Conservation (phyloP, 2,329 filamentous ascomycete species). For the Xylaria sp. region DNA sequence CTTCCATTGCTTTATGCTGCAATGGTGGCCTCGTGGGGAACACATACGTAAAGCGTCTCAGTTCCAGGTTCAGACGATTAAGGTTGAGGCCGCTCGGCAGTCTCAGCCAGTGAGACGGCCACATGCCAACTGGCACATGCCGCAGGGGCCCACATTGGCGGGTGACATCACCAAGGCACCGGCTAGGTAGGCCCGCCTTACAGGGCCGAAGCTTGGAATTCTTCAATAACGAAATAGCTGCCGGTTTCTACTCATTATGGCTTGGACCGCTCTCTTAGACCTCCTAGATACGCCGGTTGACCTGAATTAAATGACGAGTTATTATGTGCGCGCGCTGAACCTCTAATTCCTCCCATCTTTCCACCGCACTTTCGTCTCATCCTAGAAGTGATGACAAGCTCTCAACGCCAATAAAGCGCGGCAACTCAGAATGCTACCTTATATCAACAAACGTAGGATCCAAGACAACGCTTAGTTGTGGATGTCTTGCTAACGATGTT, state of each 20-base stretch:
- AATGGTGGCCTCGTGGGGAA: too few species aligned
- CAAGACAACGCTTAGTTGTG: neutral
- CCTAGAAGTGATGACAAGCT: slow-evolving; percentile 18
- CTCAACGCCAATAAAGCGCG: slow-evolving; percentile 8
- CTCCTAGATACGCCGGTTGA: too few species aligned
- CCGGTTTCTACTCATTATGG: neutral
- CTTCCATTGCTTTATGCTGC: too few species aligned
- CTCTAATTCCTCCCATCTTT: too few species aligned
- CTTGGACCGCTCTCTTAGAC: neutral
- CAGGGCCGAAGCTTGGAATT: slow-evolving; percentile 8
- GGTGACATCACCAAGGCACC: slow-evolving; percentile 24
- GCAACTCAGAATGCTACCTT: slow-evolving; percentile 37
- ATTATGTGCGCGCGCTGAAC: too few species aligned
- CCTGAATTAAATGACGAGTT: too few species aligned
- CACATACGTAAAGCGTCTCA: too few species aligned
- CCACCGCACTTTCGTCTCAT: too few species aligned
- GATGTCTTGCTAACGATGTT: slow-evolving; percentile 17
- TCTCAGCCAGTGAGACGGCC: slow-evolving; percentile 5
- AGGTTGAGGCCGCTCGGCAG: neutral
- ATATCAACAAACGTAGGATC: slow-evolving; percentile 39
- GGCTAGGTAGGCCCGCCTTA: slow-evolving; percentile 4
- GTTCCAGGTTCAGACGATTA: too few species aligned
- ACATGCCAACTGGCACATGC: slow-evolving; percentile 25
- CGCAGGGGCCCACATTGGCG: slow-evolving; percentile 13
- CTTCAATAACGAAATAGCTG: slow-evolving; percentile 2